Base-by-base conservation (phyloP, 176 grass and related monocot genomes). In the Alloteropsis semialata region DNA sequence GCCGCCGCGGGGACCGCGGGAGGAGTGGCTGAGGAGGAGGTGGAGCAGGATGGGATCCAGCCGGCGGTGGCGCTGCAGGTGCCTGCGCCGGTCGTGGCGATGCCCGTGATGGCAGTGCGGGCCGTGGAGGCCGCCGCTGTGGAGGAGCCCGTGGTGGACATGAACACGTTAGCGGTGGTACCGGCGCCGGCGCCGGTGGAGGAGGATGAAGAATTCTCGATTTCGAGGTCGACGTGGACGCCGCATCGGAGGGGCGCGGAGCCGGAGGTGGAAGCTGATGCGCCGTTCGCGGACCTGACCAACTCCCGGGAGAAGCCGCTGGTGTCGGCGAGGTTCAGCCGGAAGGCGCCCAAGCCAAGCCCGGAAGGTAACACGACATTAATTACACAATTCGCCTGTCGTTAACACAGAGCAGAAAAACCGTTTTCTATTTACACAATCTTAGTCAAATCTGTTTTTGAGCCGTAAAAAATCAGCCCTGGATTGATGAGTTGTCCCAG, bases 251-350 rank as follows among this genome's bases (percentile, higher is more conserved):
- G 65, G 84, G 79, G 46, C 38, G 22, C 19, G 33, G 51, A 79
- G 65, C 28, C 16, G 56, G 74, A 41, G 71, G 65, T 45, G 21
- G 72, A 39, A 13, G 30, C 14, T 34, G 54, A 66, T n/a, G 81
- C 30, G 32, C 63, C 82, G 13, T 80, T 86, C 45, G 54, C 70
- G 18, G 85, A 89, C 79, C 60, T 80, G 46, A 93, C 79, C 1
- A 87, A 91, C 70, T 85, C 82, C 1, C 79, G 62, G 74, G 91
- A 96, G 84, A 96, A 89, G 69, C 93, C 93, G 24, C 75, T 86
- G 33, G 59, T 89, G 27, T 94, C 91, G 21, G 12, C 82, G 48
- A 75, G 93, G 78, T 92, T 99, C 87, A 29, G 45, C 71, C 69
- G 84, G 74, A 99, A 96, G 77, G 56, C 43, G 22, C 46, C 66